Evolutionary conservation across 345 rosid species (phyloP), one percentile per base, ranked within the genome.

Genomic region (Luvunga scandens): DNA sequence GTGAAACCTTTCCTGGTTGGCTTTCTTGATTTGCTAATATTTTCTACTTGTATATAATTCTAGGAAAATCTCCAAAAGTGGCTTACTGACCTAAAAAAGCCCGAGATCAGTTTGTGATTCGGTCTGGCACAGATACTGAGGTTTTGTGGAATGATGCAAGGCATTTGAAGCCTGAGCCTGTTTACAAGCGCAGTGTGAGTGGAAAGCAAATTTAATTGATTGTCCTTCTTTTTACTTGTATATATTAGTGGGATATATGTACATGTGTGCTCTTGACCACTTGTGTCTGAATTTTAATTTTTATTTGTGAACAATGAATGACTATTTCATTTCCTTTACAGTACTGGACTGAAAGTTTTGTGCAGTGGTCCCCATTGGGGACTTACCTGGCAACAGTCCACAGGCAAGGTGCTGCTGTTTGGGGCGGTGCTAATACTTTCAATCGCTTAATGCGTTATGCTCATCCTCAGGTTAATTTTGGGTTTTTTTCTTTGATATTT

Each of bases 291-390:
- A 9, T 56, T 60, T 50, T 3, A 12, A 21, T 38, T 16, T 10
- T 27, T 64, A 6, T 6, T 18, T 13, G 50, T 45, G 18, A 45
- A 45, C 50, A 3, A 13, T 60, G 27, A 81, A 66, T 77, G 56
- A 65, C 65, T 25, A 1, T 62, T 22, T 79, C 33, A 19, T 82
- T 66, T 69, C 9, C 55, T 80, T 62, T 65, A 60, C 91, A 96
- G 99, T 91, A 88, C 80, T 96, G 98, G 98, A 96, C 99, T 0
- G 97, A 94, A 74, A 90, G 97, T 78, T 96, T 78, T 84, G 98
- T 96, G 80, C 97, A 94, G 86, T 92, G 98, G 99, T 96, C 99
- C 57, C 95, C 98, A 27, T 85, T 92, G 34, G 99, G 99, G 66
- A 94, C 97, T 33, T 96, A 96, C 84, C 81, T 94, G 75, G 99